Conservation (phyloP, 129 eudicot species). For the Calendula officinalis region DNA sequence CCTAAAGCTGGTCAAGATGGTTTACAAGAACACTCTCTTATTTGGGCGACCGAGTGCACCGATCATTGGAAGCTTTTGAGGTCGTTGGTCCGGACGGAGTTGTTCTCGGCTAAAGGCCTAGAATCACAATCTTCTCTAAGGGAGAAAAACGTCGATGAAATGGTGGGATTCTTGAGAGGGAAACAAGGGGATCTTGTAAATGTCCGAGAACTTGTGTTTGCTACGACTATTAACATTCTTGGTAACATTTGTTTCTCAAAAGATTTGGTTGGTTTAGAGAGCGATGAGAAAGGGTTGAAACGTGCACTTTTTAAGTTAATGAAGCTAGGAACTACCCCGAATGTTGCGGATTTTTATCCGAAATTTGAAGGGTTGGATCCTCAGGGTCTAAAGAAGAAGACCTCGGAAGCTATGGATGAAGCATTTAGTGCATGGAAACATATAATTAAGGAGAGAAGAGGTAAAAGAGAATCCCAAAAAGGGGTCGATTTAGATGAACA, state of each 20-base stretch:
- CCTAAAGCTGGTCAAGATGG: conserved; percentile 41
- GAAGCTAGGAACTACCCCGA: conserved; percentile 35
- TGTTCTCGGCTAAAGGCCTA: conserved; percentile 34
- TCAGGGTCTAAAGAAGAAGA: conserved; percentile 31
- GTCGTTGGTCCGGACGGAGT: conserved; percentile 16
- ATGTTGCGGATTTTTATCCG: conserved; percentile 36
- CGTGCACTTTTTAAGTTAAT: conserved; percentile 26
- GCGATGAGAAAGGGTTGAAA: conserved; percentile 18
- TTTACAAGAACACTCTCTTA: conserved; percentile 23
- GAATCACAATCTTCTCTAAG: conserved; percentile 20
- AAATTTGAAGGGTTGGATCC: conserved; percentile 26
- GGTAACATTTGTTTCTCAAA: conserved; percentile 39
- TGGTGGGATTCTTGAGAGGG: conserved; percentile 20
- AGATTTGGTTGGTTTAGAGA: conserved; percentile 23
- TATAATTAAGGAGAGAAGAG: conserved; percentile 29
- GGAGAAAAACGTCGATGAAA: conserved; percentile 26
- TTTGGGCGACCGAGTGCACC: conserved; percentile 35
- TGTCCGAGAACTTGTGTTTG: conserved; percentile 32
- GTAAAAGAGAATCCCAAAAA: not conserved
- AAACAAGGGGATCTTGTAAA: conserved; percentile 30
- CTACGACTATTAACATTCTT: conserved; percentile 26
- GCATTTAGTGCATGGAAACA: conserved; percentile 27
- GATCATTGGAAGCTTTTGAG: conserved; percentile 31
- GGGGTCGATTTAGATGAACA: conserved; percentile 1
- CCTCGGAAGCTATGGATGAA: conserved; percentile 27